Evolutionary conservation across 2,329 filamentous ascomycete species (phyloP).

Genomic region (Albophoma yamanashiensis): DNA sequence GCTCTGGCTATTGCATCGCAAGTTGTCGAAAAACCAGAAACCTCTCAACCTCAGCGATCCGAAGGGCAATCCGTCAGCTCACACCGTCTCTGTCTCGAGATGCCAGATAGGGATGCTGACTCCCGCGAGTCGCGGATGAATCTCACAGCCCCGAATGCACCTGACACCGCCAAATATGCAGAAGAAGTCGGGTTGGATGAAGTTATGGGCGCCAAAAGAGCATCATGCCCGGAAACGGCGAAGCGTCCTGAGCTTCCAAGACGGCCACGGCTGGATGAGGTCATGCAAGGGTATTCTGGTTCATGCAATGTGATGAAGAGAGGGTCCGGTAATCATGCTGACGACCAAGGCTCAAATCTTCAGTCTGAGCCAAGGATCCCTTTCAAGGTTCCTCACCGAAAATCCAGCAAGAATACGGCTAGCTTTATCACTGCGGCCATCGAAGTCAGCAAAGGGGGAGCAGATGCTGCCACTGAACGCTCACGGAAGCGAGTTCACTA

Average conservation of each 20-base stretch:
- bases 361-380: not conserved
- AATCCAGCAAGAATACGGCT: constrained; percentile 6
- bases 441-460: not conserved
- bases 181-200: constrained; percentile 4
- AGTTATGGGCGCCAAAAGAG: constrained; percentile 2
- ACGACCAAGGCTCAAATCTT: not conserved
- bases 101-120: not conserved
- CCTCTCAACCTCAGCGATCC: constrained; percentile 3
- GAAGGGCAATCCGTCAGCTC: constrained; percentile 7
- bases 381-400: constrained; percentile 4
- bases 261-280: constrained; percentile 13
- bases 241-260: constrained; percentile 11
- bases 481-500: not conserved
- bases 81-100: constrained; percentile 4
- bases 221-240: constrained; percentile 13
- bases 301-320: constrained; percentile 3
- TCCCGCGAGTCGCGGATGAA: not conserved
- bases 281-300: constrained; percentile 16
- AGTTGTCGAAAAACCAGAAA: constrained; percentile 21
- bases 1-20: constrained; percentile 32
- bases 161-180: constrained; percentile 3
- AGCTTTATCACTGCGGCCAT: not conserved
- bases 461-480: not conserved
- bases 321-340: not conserved
- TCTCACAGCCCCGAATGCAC: constrained; percentile 2